Percentiles rank a stretch among this genome's conserved stretches.
These are phyloP conservation scores for Bacterosira constricta DNA, from an alignment of 108 stramenopile genomes.

Conservation along the genomic window DNA sequence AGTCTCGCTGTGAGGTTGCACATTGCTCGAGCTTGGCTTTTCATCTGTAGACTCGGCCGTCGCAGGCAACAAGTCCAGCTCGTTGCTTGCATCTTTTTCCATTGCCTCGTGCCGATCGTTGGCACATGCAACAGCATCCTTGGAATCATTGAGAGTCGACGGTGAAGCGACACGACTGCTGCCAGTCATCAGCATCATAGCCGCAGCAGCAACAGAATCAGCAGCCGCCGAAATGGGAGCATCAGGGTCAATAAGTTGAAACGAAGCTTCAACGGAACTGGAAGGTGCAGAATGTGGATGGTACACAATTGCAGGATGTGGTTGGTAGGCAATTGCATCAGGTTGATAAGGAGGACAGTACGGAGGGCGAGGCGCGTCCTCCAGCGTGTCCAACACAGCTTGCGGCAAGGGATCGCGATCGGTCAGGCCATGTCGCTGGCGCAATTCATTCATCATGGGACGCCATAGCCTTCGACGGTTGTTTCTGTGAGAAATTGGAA, in stretches of 20 bases:
- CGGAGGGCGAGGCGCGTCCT: not conserved
- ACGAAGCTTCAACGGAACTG: not conserved
- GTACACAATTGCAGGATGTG: too few relatives aligned
- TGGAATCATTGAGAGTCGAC: not conserved
- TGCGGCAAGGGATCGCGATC: not conserved
- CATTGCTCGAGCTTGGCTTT: not conserved
- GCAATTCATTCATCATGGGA: not conserved
- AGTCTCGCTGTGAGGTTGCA: not conserved
- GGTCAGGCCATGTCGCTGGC: not conserved
- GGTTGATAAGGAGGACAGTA: not conserved
- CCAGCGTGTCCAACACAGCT: not conserved
- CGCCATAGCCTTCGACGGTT: slow-evolving; percentile 2
- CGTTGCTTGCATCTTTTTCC: too few relatives aligned
- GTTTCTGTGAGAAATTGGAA: not conserved
- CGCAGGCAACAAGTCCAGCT: too few relatives aligned
- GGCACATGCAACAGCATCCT: not conserved
- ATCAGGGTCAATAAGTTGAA: not conserved
- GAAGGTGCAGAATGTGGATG: not conserved
- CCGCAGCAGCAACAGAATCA: slow-evolving; percentile 1
- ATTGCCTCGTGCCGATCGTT: not conserved
- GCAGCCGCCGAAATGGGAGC: not conserved
- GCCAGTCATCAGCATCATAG: slow-evolving; percentile 2
- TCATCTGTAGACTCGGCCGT: too few relatives aligned
- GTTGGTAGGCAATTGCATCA: too few relatives aligned
- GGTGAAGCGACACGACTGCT: not conserved